phyloP scores from a whole-genome alignment of 805 yeast species.

The Saturnispora sanitii region DNA sequence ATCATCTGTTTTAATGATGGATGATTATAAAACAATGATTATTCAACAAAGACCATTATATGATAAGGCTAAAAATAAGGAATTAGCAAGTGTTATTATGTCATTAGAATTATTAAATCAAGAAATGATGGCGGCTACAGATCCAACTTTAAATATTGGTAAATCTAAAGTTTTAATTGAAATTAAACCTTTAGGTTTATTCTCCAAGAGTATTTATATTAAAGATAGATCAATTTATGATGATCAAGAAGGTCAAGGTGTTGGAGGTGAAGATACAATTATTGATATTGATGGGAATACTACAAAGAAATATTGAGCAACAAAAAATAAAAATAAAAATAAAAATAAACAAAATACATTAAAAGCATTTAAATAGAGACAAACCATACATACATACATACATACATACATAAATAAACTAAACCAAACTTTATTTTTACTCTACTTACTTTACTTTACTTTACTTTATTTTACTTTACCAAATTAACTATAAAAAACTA shows the following conservation, averaged over 20 bases:
- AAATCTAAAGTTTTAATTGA: conserved; percentile 22
- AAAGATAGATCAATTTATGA: conserved; percentile 18
- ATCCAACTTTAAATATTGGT: conserved; percentile 20
- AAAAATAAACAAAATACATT: too few relatives aligned
- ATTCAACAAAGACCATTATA: conserved; percentile 22
- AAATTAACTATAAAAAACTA: too few relatives aligned
- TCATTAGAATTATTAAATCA: conserved; percentile 16
- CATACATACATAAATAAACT: conserved; percentile 1
- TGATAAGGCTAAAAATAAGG: conserved; percentile 18
- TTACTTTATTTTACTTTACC: too few relatives aligned
- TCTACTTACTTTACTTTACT: too few relatives aligned
- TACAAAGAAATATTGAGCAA: too few relatives aligned
- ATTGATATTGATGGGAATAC: conserved; percentile 26
- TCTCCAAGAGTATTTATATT: conserved; percentile 17
- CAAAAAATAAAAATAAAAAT: too few relatives aligned
- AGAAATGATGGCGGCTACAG: conserved; percentile 15
- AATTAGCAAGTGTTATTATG: conserved; percentile 20
- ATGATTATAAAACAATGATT: conserved; percentile 20
- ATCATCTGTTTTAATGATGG: conserved; percentile 16
- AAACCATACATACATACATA: too few relatives aligned
- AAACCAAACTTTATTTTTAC: conserved; percentile 2
- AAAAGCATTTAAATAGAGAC: background rate
- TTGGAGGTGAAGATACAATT: conserved; percentile 8
- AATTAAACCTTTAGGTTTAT: conserved; percentile 17
- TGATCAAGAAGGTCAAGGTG: too few relatives aligned